These are phyloP conservation scores for Apiospora hydei DNA, from an alignment of 2,329 filamentous ascomycete genomes.

Conservation along the genomic window DNA sequence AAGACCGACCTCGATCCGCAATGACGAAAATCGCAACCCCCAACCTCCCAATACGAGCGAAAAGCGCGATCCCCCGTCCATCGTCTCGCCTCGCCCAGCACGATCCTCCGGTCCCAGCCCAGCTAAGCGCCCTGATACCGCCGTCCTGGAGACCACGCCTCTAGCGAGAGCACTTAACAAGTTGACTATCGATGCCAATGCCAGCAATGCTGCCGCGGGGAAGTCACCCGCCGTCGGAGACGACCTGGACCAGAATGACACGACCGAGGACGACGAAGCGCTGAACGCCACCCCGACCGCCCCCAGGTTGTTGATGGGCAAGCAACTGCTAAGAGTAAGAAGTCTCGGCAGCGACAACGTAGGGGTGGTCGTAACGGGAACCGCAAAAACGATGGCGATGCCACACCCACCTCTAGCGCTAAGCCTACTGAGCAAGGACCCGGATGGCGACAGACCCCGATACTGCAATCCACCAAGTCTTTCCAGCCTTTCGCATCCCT, in stretches of 20 bases:
- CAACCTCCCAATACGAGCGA: slow-evolving; percentile 42
- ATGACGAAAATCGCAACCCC: slow-evolving; percentile 35
- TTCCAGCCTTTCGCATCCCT: slow-evolving; percentile 69
- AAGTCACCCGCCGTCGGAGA: slow-evolving; percentile 21
- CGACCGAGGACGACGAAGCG: slow-evolving; percentile 35
- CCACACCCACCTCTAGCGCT: slow-evolving; percentile 31
- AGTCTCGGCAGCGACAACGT: slow-evolving; percentile 33
- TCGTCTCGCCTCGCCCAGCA: slow-evolving; percentile 31
- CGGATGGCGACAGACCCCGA: slow-evolving; percentile 67
- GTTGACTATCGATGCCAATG: slow-evolving; percentile 1
- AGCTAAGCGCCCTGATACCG: neutral
- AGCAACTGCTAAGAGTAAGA: slow-evolving; percentile 31
- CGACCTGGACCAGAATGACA: slow-evolving; percentile 28
- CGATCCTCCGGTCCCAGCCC: slow-evolving; percentile 30
- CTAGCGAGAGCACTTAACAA: slow-evolving; percentile 17
- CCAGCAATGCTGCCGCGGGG: neutral
- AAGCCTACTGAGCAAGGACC: slow-evolving; percentile 48
- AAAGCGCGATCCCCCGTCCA: slow-evolving; percentile 41
- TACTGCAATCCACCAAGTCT: slow-evolving; percentile 64
- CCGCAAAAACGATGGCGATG: slow-evolving; percentile 29
- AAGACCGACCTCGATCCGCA: slow-evolving; percentile 44
- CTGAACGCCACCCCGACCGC: slow-evolving; percentile 32
- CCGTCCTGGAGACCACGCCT: slow-evolving; percentile 24
- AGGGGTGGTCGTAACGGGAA: slow-evolving; percentile 33
- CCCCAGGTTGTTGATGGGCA: slow-evolving; percentile 26